Conservation (phyloP, 2,329 filamentous ascomycete species). For the Balansia obtecta region DNA sequence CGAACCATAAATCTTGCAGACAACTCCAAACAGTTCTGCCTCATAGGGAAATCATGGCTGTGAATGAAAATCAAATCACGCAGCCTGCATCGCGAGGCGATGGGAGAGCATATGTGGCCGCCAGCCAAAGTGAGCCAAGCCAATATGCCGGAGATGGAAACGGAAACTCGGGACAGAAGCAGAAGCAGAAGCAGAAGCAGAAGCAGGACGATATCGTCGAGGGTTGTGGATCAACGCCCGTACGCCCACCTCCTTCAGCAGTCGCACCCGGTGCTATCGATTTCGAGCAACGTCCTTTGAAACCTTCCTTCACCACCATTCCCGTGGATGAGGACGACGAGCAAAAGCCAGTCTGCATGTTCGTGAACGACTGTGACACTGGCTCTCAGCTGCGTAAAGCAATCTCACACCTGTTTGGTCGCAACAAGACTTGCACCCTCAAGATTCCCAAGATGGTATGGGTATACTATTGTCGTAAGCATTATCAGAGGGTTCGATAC, state of each 20-base stretch:
- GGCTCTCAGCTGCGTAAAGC: conserved; percentile 56
- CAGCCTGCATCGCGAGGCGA: neutral
- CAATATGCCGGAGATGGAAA: neutral
- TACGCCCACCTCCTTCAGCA: neutral
- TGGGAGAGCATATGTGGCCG: neutral
- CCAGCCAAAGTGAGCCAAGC: neutral
- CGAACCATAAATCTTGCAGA: conserved; percentile 5
- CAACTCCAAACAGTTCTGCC: conserved; percentile 10
- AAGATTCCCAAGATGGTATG: conserved; percentile 57
- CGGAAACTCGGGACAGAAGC: neutral
- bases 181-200: conserved; percentile 1
- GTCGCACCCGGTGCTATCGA: neutral
- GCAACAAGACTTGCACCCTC: conserved; percentile 68
- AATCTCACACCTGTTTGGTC: conserved; percentile 70
- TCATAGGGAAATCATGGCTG: conserved; percentile 9
- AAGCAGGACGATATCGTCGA: neutral
- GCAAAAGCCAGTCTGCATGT: conserved; percentile 35
- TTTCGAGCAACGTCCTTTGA: neutral
- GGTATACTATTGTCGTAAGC: conserved; percentile 69
- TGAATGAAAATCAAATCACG: neutral
- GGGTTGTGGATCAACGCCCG: neutral
- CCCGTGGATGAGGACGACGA: conserved; percentile 8
- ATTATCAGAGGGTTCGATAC: conserved; percentile 67
- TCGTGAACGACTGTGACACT: conserved; percentile 44
- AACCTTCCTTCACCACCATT: neutral